A percentile compares a stretch with the other conserved stretches of the same genome.
Conservation (phyloP, 345 rosid species). For the Anacardium occidentale region DNA sequence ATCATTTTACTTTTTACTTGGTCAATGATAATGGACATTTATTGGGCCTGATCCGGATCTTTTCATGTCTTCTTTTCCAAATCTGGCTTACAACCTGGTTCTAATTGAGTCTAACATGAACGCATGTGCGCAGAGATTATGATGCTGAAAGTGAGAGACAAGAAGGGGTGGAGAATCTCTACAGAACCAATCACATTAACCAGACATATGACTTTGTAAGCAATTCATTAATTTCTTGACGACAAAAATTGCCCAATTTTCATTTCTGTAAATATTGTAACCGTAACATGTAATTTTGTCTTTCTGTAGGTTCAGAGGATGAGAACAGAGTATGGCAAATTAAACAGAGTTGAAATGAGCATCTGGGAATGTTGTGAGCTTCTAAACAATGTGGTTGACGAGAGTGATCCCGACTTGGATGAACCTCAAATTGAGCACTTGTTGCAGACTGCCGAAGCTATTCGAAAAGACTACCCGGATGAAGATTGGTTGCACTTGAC, state of each 20-base stretch:
- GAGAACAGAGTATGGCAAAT: conserved; percentile 49
- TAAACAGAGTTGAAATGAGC: conserved; percentile 56
- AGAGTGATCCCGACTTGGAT: conserved; percentile 73
- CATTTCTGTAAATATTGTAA: no score
- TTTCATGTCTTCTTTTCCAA: no score
- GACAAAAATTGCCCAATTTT: neutral
- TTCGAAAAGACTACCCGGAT: conserved; percentile 54
- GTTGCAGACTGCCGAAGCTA: conserved; percentile 67
- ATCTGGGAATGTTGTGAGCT: conserved; percentile 77
- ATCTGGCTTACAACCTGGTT: neutral
- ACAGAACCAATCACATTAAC: conserved; percentile 64
- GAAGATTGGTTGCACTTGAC: conserved; percentile 69
- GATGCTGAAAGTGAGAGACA: conserved; percentile 72
- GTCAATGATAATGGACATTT: no score
- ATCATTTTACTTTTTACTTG: no score
- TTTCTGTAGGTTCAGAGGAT: conserved; percentile 40
- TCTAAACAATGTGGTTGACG: conserved; percentile 62
- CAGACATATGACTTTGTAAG: conserved; percentile 83
- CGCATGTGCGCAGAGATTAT: conserved; percentile 50
- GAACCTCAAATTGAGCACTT: conserved; percentile 67
- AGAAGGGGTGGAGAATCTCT: conserved; percentile 68
- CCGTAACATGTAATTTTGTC: neutral
- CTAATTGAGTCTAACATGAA: neutral
- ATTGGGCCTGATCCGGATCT: no score
- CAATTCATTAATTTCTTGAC: neutral